Percentiles rank a stretch among this genome's conserved stretches.
These are phyloP conservation scores for Podospora fimiseda DNA, from an alignment of 495 filamentous ascomycete genomes.

Conservation along the genomic window DNA sequence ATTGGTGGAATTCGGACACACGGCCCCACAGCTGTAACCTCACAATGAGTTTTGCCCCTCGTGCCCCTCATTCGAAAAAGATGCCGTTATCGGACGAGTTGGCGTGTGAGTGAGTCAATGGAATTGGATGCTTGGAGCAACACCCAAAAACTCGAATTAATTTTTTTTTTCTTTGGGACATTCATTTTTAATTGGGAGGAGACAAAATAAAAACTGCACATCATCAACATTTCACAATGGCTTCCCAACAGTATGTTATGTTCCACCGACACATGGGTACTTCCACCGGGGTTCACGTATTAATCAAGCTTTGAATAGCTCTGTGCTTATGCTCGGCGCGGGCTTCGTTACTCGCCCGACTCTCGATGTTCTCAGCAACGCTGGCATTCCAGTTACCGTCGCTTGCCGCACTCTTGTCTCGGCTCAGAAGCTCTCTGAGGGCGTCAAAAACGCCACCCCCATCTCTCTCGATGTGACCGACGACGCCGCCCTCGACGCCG, in stretches of 20 bases:
- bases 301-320: conserved; percentile 11
- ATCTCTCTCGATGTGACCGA: conserved; percentile 81
- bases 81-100: conserved; percentile 17
- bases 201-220: background rate
- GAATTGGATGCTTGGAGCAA: background rate
- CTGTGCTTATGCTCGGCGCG: conserved; percentile 66
- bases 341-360: conserved; percentile 81
- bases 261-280: background rate
- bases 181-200: too few relatives aligned
- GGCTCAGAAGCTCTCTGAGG: conserved; percentile 66
- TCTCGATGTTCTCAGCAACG: conserved; percentile 66
- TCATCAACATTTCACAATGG: conserved; percentile 17
- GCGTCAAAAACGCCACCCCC: conserved; percentile 61
- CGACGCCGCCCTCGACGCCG: conserved; percentile 65
- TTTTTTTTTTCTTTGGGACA: background rate
- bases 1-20: too few relatives aligned
- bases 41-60: conserved; percentile 7
- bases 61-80: background rate
- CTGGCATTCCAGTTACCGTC: conserved; percentile 74
- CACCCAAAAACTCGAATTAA: background rate
- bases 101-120: conserved; percentile 8
- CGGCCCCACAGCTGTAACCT: conserved; percentile 1
- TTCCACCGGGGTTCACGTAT: background rate
- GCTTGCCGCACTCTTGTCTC: conserved; percentile 79
- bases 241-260: conserved; percentile 28